Evolutionary conservation across 1,284 basidiomycete genomes (phyloP).

Genomic region (Pascua sp.): DNA sequence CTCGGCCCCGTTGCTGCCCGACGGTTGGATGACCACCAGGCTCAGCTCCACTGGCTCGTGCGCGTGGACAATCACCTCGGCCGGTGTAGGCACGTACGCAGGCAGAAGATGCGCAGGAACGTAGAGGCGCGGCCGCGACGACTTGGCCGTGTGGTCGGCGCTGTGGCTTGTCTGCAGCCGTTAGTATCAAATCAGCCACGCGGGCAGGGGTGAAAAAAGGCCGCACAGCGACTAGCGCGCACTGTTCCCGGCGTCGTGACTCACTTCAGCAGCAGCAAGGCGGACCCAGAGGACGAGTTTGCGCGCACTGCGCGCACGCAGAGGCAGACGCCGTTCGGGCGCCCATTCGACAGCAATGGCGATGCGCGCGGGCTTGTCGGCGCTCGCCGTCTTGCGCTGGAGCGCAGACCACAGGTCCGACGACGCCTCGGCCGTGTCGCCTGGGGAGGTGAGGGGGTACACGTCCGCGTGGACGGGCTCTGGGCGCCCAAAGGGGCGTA

Average conservation of each 20-base stretch:
- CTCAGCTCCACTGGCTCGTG: constrained; percentile 37
- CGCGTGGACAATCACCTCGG: constrained; percentile 22
- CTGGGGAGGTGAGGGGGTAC: constrained; percentile 7
- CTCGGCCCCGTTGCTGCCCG: constrained; percentile 8
- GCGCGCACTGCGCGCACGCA: not conserved
- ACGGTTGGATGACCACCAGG: constrained; percentile 40
- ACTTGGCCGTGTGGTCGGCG: not conserved
- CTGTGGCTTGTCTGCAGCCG: not conserved
- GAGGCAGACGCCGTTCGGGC: constrained; percentile 12
- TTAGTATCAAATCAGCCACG: too few relatives aligned
- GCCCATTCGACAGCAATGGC: constrained; percentile 16
- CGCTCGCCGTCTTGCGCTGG: not conserved
- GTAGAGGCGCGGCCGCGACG: constrained; percentile 16
- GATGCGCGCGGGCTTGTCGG: constrained; percentile 4
- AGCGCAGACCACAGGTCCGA: constrained; percentile 15
- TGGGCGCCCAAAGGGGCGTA: constrained; percentile 18
- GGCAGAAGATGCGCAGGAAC: constrained; percentile 36
- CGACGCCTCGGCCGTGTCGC: constrained; percentile 13
- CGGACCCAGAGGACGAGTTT: constrained; percentile 20
- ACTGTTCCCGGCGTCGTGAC: not conserved
- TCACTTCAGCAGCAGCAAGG: constrained; percentile 8
- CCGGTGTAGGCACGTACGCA: constrained; percentile 24
- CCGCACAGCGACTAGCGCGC: not conserved
- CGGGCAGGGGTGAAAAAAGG: too few relatives aligned
- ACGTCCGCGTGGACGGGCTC: constrained; percentile 13